phyloP scores from a whole-genome alignment of 1,284 basidiomycete genomes.

The Albatrellus sp. region DNA sequence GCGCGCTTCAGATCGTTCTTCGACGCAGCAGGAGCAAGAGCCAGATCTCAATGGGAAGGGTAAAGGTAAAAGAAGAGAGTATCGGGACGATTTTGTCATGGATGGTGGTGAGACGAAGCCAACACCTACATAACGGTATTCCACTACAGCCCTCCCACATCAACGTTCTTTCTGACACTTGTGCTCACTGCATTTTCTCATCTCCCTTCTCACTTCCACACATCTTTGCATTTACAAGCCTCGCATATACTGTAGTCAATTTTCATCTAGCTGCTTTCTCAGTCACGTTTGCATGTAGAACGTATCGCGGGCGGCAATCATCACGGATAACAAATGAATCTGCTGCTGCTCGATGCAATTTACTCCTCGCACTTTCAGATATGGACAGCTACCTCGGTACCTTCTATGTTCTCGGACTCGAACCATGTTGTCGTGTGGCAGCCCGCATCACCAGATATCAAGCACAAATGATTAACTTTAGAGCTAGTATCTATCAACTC shows the following conservation, averaged over 20 bases:
- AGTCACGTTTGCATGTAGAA: slow-evolving; percentile 18
- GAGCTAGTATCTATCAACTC: no score
- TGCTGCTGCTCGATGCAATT: no score
- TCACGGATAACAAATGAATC: no score
- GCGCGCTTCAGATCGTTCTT: slow-evolving; percentile 7
- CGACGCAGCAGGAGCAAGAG: slow-evolving; percentile 10
- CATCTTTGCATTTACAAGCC: slow-evolving; percentile 8
- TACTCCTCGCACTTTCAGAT: no score
- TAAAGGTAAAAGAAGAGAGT: slow-evolving; percentile 54
- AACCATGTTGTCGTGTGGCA: no score
- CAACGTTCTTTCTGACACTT: no score
- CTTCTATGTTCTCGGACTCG: no score
- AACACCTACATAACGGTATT: slow-evolving; percentile 10
- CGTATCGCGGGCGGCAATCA: slow-evolving; percentile 21
- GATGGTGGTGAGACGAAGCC: slow-evolving; percentile 14
- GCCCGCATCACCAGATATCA: no score
- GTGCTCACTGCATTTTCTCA: not conserved
- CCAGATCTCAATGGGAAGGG: slow-evolving; percentile 35
- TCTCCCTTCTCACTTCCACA: slow-evolving; percentile 5
- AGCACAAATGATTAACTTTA: no score
- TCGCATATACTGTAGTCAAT: slow-evolving; percentile 16
- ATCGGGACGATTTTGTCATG: slow-evolving; percentile 25
- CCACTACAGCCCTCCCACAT: slow-evolving; percentile 6
- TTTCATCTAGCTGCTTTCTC: slow-evolving; percentile 11
- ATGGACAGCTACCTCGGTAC: no score